Evolutionary conservation across 2,329 filamentous ascomycete genomes (phyloP), one percentile per base, ranked within the genome.

Genomic region (Aspergillus floridensis): DNA sequence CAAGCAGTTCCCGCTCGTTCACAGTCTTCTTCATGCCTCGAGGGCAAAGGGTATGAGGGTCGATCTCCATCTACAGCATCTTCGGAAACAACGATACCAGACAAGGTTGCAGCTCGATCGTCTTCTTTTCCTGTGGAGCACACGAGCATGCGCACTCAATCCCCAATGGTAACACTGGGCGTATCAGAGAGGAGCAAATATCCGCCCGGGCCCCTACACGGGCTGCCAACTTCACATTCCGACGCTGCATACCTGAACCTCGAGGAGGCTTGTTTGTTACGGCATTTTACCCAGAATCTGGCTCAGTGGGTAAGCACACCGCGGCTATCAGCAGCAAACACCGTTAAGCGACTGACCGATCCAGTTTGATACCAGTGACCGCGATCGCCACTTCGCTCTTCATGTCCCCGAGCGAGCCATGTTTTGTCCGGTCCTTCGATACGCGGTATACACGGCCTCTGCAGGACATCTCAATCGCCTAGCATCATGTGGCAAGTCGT

Each of bases 311-410:
- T 59, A 56, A 0, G n/a, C 16, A 10, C 14, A 24, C 5, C 50
- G 4, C 26, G n/a, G 11, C 2, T 6, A n/a, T 12, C 24, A 8
- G 16, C 5, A 6, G 1, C 5, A 16, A 35, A 35, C 11, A 8
- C 14, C 24, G 24, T 7, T n/a, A 16, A 35, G 21, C 26, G 26
- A 1, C 44, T 59, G 7, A 61, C 32, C 0, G 6, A 14, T 1
- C 4, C n/a, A 59, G 59, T 61, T 61, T 21, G 56, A 59, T 31
- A 16, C 41, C 4, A 61, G 47, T 14, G 56, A 61, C 52, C 46
- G 38, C 26, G 57, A 61, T 16, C 53, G 53, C 10, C 59, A 61
- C 19, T 61, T 59, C 5, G 24, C 57, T 2, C n/a, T 59, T 12
- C 41, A 52, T 21, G 49, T 61, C 2, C 53, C 57, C 3, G 44